These are phyloP conservation scores for Thraustochytrium aureum DNA, from an alignment of 352 stramenopile genomes.

Conservation along the genomic window DNA sequence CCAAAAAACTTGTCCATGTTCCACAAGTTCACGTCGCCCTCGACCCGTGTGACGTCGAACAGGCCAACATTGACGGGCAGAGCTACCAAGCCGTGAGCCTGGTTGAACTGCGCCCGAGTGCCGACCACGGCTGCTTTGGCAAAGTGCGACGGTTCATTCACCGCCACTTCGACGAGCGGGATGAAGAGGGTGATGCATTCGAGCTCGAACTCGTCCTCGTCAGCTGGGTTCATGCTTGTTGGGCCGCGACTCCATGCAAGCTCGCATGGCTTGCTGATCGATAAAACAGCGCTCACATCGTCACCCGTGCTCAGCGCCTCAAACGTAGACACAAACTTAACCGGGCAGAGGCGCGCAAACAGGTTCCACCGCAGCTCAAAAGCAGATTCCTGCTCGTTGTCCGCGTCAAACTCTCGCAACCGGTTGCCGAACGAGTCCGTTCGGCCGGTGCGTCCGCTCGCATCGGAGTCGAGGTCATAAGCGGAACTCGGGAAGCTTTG, in stretches of 20 bases:
- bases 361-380: slow-evolving; percentile 39
- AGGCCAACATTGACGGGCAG: slow-evolving; percentile 26
- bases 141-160: slow-evolving; percentile 23
- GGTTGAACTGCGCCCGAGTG: slow-evolving; percentile 17
- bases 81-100: slow-evolving; percentile 33
- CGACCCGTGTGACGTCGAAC: slow-evolving; percentile 12
- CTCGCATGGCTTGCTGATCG: background rate
- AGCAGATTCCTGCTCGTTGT: no score
- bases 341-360: background rate
- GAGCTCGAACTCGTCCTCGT: slow-evolving; percentile 42
- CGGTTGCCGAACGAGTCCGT: background rate
- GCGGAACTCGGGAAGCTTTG: background rate
- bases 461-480: background rate
- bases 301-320: slow-evolving; percentile 29
- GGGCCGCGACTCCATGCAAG: slow-evolving; percentile 18
- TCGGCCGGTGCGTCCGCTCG: no score
- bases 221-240: slow-evolving; percentile 19
- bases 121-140: background rate
- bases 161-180: slow-evolving; percentile 7
- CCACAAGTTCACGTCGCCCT: slow-evolving; percentile 22
- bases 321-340: slow-evolving; percentile 5
- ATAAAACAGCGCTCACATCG: slow-evolving; percentile 11
- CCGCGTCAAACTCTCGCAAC: background rate
- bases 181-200: slow-evolving; percentile 37
- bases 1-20: slow-evolving; percentile 43